A percentile compares a stretch with the other conserved stretches of the same genome.
Conservation (phyloP, 2,329 filamentous ascomycete genomes). For the Pseudogymnoascus sp. region DNA sequence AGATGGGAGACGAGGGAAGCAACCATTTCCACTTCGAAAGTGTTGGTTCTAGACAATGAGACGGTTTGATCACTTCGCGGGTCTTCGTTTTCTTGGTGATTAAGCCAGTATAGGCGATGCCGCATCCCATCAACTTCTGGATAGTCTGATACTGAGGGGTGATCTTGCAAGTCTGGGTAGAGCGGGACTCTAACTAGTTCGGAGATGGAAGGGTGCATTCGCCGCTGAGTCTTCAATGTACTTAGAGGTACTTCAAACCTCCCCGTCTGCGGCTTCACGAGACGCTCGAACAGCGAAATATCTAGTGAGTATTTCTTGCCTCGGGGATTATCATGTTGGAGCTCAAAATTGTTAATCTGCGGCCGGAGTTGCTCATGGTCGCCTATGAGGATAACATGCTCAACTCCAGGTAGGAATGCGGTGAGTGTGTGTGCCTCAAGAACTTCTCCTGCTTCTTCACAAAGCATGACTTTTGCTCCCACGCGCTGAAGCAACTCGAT, state of each 20-base stretch:
- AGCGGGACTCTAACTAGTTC: slow-evolving; percentile 47
- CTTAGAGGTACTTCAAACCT: slow-evolving; percentile 24
- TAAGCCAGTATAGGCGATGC: slow-evolving; percentile 50
- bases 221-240: slow-evolving; percentile 48
- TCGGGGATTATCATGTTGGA: slow-evolving; percentile 10
- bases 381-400: slow-evolving; percentile 35
- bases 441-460: slow-evolving; percentile 34
- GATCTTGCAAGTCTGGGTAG: slow-evolving; percentile 49
- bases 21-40: slow-evolving; percentile 56
- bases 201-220: slow-evolving; percentile 59
- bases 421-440: slow-evolving; percentile 32
- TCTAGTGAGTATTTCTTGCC: slow-evolving; percentile 35
- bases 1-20: slow-evolving; percentile 55
- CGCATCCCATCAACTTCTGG: slow-evolving; percentile 47
- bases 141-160: slow-evolving; percentile 29
- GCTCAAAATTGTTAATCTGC: slow-evolving; percentile 19
- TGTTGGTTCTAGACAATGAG: slow-evolving; percentile 52
- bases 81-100: slow-evolving; percentile 45
- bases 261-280: slow-evolving; percentile 28
- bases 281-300: slow-evolving; percentile 43
- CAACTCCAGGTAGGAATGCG: slow-evolving; percentile 29
- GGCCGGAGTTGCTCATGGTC: slow-evolving; percentile 37
- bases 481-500: slow-evolving; percentile 35
- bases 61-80: slow-evolving; percentile 46
- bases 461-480: slow-evolving; percentile 28